Evolutionary conservation across 805 yeast species (phyloP).

Genomic region (Pichia heedii): DNA sequence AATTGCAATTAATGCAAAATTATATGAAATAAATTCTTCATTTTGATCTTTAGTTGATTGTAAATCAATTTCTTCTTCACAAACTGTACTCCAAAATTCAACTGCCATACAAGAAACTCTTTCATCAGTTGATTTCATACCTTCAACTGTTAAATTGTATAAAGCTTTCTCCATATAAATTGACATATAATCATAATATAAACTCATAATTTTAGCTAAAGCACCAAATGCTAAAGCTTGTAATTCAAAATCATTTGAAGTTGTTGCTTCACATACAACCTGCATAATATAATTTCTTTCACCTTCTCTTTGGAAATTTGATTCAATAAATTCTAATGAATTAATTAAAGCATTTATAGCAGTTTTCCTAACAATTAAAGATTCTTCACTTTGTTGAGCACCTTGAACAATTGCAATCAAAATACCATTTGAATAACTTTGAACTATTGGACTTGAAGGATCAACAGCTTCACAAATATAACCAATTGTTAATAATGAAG

Average conservation of each 20-base stretch:
- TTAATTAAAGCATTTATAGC: slow-evolving; percentile 88
- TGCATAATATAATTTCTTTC: slow-evolving; percentile 97
- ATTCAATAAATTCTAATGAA: slow-evolving; percentile 81
- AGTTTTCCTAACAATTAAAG: slow-evolving; percentile 67
- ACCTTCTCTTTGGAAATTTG: slow-evolving; percentile 84
- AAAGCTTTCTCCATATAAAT: slow-evolving; percentile 96
- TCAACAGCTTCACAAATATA: slow-evolving; percentile 94
- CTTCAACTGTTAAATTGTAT: slow-evolving; percentile 79
- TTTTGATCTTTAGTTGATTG: slow-evolving; percentile 56
- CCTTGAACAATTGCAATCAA: slow-evolving; percentile 96
- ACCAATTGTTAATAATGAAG: slow-evolving; percentile 84
- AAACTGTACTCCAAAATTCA: slow-evolving; percentile 99
- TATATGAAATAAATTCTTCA: slow-evolving; percentile 47
- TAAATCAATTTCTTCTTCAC: slow-evolving; percentile 90
- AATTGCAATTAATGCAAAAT: slow-evolving; percentile 80
- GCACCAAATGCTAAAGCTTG: slow-evolving; percentile 97
- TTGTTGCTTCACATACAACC: slow-evolving; percentile 99
- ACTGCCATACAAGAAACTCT: slow-evolving; percentile 96
- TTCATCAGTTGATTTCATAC: slow-evolving; percentile 80
- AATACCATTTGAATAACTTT: slow-evolving; percentile 82
- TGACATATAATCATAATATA: slow-evolving; percentile 84
- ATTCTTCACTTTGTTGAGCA: slow-evolving; percentile 75
- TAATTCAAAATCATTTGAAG: slow-evolving; percentile 67
- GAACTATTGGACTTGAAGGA: slow-evolving; percentile 66
- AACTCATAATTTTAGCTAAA: slow-evolving; percentile 80